These are phyloP conservation scores for Nigrospora sphaerica DNA, from an alignment of 2,329 filamentous ascomycete genomes.

Conservation along the genomic window DNA sequence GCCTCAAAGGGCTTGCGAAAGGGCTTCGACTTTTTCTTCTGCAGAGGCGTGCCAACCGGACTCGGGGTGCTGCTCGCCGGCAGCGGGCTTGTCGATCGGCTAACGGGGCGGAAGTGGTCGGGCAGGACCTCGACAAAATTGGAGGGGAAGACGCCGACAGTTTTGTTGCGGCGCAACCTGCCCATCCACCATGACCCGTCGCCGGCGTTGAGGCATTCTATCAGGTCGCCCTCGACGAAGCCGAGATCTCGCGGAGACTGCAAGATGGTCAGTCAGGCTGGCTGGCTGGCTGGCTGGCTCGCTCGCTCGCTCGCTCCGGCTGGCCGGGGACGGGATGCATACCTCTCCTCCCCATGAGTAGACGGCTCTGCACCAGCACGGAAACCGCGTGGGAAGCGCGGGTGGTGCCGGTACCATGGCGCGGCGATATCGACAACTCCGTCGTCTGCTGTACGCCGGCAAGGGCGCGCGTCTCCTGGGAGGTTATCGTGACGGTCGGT, in stretches of 20 bases:
- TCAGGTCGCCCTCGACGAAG: slow-evolving; percentile 95
- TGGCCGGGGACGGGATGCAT: slow-evolving; percentile 11
- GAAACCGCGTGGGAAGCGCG: slow-evolving; percentile 69
- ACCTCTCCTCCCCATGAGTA: slow-evolving; percentile 93
- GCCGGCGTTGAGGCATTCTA: slow-evolving; percentile 95
- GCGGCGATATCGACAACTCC: slow-evolving; percentile 6
- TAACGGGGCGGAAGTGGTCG: slow-evolving; percentile 73
- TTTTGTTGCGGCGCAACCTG: slow-evolving; percentile 77
- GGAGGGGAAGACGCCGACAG: slow-evolving; percentile 89
- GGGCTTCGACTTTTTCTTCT: slow-evolving; percentile 53
- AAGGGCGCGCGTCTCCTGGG: slow-evolving; percentile 3
- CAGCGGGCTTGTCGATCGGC: slow-evolving; percentile 54
- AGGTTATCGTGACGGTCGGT: slow-evolving; percentile 5
- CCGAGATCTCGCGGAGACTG: slow-evolving; percentile 88
- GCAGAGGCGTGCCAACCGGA: slow-evolving; percentile 36
- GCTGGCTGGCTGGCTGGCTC: not conserved
- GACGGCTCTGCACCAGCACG: slow-evolving; percentile 84
- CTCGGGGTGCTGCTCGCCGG: slow-evolving; percentile 47
- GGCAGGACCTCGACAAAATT: slow-evolving; percentile 94
- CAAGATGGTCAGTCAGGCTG: slow-evolving; percentile 1
- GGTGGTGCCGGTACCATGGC: slow-evolving; percentile 49
- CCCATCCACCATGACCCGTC: slow-evolving; percentile 99
- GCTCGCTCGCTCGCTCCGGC: no score
- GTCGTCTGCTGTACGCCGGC: slow-evolving; percentile 4
- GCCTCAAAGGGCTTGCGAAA: slow-evolving; percentile 63